A percentile compares a stretch with the other conserved stretches of the same genome.
Evolutionary conservation across 2,329 filamentous ascomycete species (phyloP).

Genomic region (Cordyceps pruinosa): DNA sequence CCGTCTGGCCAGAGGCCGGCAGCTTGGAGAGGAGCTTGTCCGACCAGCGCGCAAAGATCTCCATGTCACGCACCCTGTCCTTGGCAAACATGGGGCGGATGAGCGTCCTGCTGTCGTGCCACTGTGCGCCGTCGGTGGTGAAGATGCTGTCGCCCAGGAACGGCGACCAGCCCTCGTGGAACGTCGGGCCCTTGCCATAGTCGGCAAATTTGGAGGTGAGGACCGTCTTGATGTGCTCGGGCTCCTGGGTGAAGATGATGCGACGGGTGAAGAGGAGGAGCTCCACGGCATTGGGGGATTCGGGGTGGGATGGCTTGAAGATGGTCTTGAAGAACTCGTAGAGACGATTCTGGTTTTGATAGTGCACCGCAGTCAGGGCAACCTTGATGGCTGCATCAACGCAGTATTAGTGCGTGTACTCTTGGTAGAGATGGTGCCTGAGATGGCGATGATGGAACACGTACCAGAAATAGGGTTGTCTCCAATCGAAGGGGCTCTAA

Average conservation of each 20-base stretch:
- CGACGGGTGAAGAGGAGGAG: conserved; percentile 27
- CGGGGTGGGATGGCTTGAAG: conserved; percentile 22
- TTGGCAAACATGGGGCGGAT: conserved; percentile 48
- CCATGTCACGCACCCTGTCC: conserved; percentile 41
- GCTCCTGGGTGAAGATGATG: conserved; percentile 44
- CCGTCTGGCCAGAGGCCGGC: conserved; percentile 43
- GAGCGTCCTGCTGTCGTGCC: conserved; percentile 46
- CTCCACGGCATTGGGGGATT: conserved; percentile 31
- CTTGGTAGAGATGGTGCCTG: no score
- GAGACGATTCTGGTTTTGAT: conserved; percentile 22
- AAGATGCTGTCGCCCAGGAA: conserved; percentile 53
- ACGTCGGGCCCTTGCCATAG: conserved; percentile 40
- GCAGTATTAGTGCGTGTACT: background rate
- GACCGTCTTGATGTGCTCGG: conserved; percentile 50
- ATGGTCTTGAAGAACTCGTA: conserved; percentile 26
- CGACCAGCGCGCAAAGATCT: conserved; percentile 55
- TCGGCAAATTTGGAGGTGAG: conserved; percentile 51
- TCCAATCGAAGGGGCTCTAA: conserved; percentile 1
- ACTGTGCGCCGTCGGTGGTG: conserved; percentile 43
- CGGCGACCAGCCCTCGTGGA: conserved; percentile 36
- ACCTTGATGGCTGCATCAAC: background rate
- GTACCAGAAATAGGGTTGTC: conserved; percentile 5
- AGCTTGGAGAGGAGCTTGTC: conserved; percentile 51
- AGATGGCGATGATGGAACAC: background rate
- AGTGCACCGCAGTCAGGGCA: background rate